A percentile compares a stretch with the other conserved stretches of the same genome.
Conservation (phyloP, 2,329 filamentous ascomycete species). For the Fusarium sp. region DNA sequence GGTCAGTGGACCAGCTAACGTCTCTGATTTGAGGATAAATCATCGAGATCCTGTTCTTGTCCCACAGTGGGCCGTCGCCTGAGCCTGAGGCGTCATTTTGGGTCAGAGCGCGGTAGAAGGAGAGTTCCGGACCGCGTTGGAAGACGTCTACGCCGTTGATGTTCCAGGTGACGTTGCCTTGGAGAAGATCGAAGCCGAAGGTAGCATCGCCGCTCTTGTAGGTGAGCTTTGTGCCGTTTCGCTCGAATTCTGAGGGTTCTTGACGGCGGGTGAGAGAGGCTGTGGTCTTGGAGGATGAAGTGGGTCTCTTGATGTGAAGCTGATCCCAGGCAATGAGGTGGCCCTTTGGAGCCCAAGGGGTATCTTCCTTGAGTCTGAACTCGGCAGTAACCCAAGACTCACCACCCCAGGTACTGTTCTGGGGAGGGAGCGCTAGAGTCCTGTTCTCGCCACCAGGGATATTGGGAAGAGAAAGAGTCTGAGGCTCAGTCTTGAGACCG, state of each 20-base stretch:
- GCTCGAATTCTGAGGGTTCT: neutral
- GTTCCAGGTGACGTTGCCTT: conserved; percentile 16
- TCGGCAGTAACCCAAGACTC: conserved; percentile 18
- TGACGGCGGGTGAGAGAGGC: neutral
- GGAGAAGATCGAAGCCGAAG: neutral
- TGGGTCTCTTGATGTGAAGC: neutral
- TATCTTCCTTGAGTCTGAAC: conserved; percentile 1
- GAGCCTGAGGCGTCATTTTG: conserved; percentile 12
- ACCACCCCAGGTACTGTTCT: accelerated
- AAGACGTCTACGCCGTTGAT: neutral
- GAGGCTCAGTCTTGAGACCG: neutral
- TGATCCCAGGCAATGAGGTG: conserved; percentile 27
- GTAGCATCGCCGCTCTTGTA: neutral
- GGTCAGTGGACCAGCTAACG: neutral
- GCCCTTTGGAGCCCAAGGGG: neutral
- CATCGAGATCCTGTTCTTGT: conserved; percentile 1
- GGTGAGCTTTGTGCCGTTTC: neutral
- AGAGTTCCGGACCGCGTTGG: conserved; percentile 9
- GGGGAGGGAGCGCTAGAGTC: accelerated
- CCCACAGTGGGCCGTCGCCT: conserved; percentile 16
- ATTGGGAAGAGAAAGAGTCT: neutral
- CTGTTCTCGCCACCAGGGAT: conserved; percentile 1
- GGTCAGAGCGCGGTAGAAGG: conserved; percentile 12
- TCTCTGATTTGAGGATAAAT: conserved; percentile 9
- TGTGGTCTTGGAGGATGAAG: accelerated